A percentile compares a stretch with the other conserved stretches of the same genome.
These are phyloP conservation scores for Vitis labrusca DNA, from an alignment of 164 flowering plant species.

Conservation along the genomic window DNA sequence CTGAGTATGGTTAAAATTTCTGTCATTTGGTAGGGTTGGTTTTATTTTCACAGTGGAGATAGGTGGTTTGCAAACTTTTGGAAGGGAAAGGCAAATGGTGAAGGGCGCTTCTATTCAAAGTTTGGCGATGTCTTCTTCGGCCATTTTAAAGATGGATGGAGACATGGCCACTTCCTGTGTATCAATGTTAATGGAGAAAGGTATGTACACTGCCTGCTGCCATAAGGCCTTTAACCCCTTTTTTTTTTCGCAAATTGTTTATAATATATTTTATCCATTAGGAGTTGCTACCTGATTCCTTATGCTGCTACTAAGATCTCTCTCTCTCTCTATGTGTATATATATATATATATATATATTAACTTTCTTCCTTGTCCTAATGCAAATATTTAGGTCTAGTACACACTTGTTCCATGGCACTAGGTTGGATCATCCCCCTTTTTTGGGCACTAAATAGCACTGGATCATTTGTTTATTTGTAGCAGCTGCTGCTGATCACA, in stretches of 20 bases:
- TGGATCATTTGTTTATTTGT: no score
- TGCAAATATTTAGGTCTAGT: no score
- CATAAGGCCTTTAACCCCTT: neutral
- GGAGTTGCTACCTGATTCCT: no score
- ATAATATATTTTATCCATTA: no score
- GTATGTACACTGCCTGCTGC: constrained; percentile 27
- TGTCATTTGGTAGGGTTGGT: constrained; percentile 65
- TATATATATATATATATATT: no score
- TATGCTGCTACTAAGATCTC: no score
- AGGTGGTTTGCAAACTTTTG: constrained; percentile 97
- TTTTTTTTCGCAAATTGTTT: neutral
- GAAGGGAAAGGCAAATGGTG: constrained; percentile 97
- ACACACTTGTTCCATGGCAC: no score
- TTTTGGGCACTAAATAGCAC: no score
- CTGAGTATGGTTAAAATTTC: neutral
- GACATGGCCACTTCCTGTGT: constrained; percentile 74
- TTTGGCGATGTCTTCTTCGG: constrained; percentile 84
- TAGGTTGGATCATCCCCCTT: no score
- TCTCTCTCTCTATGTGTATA: no score
- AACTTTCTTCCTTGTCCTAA: no score
- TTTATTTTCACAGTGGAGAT: constrained; percentile 87
- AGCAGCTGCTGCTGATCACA: no score
- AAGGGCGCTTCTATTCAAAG: constrained; percentile 90
- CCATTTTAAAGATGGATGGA: constrained; percentile 85
- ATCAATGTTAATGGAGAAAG: constrained; percentile 74